Evolutionary conservation across 2,329 filamentous ascomycete genomes (phyloP).

Genomic region (Aspergillus aculeatinus): DNA sequence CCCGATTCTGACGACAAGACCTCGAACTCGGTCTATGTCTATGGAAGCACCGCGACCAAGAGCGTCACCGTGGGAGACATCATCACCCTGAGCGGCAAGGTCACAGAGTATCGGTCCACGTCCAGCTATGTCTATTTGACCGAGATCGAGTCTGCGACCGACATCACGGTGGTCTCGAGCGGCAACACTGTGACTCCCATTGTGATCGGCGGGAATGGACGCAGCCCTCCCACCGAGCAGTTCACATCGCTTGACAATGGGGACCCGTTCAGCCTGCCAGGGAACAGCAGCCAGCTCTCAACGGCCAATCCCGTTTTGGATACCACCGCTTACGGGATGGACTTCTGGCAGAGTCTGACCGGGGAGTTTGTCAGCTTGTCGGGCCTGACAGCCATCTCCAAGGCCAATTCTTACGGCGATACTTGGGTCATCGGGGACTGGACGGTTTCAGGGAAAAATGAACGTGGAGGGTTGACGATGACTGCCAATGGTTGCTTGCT

Average conservation of each 20-base stretch:
- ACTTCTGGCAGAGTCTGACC: conserved; percentile 70
- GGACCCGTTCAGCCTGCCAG: conserved; percentile 64
- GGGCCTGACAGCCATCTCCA: conserved; percentile 56
- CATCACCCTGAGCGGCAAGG: conserved; percentile 59
- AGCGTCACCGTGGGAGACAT: conserved; percentile 63
- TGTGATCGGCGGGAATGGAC: conserved; percentile 59
- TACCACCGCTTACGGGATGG: conserved; percentile 63
- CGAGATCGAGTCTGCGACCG: conserved; percentile 58
- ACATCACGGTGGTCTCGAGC: conserved; percentile 55
- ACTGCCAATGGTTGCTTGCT: conserved; percentile 49
- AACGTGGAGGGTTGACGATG: conserved; percentile 64
- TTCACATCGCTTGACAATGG: conserved; percentile 64
- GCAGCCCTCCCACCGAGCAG: conserved; percentile 59
- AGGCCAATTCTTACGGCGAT: conserved; percentile 65
- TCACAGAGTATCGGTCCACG: conserved; percentile 60
- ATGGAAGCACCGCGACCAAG: conserved; percentile 51
- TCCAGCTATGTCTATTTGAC: conserved; percentile 63
- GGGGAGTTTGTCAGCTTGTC: conserved; percentile 67
- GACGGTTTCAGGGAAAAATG: conserved; percentile 62
- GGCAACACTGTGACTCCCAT: conserved; percentile 57
- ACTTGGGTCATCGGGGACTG: conserved; percentile 68
- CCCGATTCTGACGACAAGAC: conserved; percentile 57
- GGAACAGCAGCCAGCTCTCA: conserved; percentile 60
- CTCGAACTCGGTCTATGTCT: conserved; percentile 68
- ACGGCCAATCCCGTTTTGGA: conserved; percentile 60